These are phyloP conservation scores for Cenchrus americanus DNA, from an alignment of 176 grass and related monocot genomes.

Conservation along the genomic window DNA sequence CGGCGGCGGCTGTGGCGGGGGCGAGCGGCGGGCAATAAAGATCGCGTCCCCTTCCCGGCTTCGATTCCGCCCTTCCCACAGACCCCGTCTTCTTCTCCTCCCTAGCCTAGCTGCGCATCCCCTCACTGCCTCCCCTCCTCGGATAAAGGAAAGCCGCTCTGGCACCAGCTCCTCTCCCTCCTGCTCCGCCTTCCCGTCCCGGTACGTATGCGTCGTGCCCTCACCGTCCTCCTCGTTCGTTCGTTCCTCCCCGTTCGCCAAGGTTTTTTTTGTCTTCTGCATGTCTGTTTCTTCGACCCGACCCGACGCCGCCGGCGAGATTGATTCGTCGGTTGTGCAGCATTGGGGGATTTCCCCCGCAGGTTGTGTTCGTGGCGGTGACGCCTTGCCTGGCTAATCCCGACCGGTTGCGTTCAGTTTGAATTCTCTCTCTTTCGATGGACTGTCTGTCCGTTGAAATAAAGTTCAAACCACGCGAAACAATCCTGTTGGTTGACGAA, in stretches of 20 bases:
- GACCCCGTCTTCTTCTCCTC: not conserved
- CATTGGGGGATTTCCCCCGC: not conserved
- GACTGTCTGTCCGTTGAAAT: not conserved
- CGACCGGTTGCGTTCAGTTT: not conserved
- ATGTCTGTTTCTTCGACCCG: too few species aligned
- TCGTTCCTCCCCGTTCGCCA: too few species aligned
- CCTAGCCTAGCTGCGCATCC: not conserved
- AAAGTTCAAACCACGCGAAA: not conserved
- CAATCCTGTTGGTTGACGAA: too few species aligned
- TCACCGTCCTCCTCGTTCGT: not conserved
- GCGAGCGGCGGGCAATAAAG: slow-evolving; percentile 31
- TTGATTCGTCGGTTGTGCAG: not conserved
- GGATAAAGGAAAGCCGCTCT: not conserved
- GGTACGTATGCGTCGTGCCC: not conserved
- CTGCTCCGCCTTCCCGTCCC: not conserved
- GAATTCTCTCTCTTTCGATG: not conserved
- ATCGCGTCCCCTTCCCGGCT: slow-evolving; percentile 18
- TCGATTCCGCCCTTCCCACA: slow-evolving; percentile 25
- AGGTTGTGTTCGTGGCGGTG: not conserved
- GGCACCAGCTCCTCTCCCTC: slow-evolving; percentile 19
- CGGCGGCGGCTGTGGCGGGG: not conserved
- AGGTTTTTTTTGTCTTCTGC: too few species aligned
- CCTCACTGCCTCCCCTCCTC: not conserved
- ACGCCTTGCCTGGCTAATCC: not conserved
- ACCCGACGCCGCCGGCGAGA: not conserved